phyloP scores from a whole-genome alignment of 75 land plant genomes.

The Pinus taeda region DNA sequence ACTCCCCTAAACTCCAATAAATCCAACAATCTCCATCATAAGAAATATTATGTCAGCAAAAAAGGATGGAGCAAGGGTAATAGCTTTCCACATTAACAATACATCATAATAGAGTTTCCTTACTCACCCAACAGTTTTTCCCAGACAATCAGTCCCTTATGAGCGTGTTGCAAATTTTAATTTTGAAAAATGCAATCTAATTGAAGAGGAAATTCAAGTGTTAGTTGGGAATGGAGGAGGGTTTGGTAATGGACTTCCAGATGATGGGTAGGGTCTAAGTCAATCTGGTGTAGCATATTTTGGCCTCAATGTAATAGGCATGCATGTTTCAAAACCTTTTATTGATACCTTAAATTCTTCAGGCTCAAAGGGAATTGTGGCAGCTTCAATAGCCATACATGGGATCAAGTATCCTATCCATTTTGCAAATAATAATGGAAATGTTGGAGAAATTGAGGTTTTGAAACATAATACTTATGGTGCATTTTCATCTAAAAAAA shows the following conservation, averaged over 20 bases:
- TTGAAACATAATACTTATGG: conserved; percentile 3
- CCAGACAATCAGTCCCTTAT: conserved; percentile 25
- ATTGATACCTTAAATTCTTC: neutral
- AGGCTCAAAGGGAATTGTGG: neutral
- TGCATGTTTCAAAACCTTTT: conserved; percentile 13
- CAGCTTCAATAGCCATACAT: neutral
- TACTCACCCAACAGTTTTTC: no score
- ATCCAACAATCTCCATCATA: neutral
- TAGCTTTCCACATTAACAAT: neutral
- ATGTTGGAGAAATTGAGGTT: conserved; percentile 8
- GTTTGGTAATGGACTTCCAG: no score
- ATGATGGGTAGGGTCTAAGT: no score
- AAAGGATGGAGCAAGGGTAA: neutral
- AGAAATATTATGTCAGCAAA: neutral
- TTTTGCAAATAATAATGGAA: neutral
- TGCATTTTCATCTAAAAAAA: neutral
- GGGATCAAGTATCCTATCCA: conserved; percentile 1
- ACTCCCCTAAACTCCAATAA: neutral
- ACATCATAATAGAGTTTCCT: neutral
- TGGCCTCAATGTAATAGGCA: neutral
- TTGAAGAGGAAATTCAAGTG: no score
- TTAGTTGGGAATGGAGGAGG: no score
- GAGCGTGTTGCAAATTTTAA: conserved; percentile 22
- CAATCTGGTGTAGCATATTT: neutral
- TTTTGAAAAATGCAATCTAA: conserved; percentile 3